Evolutionary conservation across 208 protist genomes (phyloP).

Genomic region (Trypanosoma lewisi): DNA sequence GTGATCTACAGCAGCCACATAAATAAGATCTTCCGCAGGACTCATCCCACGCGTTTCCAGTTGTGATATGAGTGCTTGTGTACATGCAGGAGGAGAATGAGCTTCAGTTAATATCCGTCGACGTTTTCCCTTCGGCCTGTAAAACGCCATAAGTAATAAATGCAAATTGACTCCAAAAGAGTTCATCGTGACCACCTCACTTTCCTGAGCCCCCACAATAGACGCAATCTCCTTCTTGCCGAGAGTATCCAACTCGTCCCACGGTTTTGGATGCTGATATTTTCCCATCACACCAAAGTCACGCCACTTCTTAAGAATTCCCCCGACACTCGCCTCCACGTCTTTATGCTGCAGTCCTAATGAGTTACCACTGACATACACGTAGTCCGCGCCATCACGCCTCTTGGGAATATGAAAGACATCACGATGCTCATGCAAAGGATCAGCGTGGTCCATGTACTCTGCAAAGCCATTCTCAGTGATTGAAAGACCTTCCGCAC

Average conservation of each 20-base stretch:
- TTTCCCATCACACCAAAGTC: slow-evolving; percentile 77
- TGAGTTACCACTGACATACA: slow-evolving; percentile 90
- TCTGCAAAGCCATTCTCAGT: slow-evolving; percentile 73
- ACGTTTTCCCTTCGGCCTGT: slow-evolving; percentile 76
- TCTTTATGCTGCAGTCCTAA: slow-evolving; percentile 88
- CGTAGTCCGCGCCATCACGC: slow-evolving; percentile 34
- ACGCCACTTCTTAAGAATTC: slow-evolving; percentile 90
- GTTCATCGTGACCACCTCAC: slow-evolving; percentile 93
- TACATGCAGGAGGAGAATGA: slow-evolving; percentile 64
- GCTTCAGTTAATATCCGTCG: slow-evolving; percentile 93
- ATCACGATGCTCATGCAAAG: slow-evolving; percentile 53
- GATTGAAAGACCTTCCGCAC: slow-evolving; percentile 45
- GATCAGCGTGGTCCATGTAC: slow-evolving; percentile 64
- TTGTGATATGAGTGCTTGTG: slow-evolving; percentile 88
- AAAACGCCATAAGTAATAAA: slow-evolving; percentile 91
- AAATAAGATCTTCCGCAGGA: slow-evolving; percentile 52
- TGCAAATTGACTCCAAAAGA: slow-evolving; percentile 93
- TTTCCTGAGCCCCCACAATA: slow-evolving; percentile 81
- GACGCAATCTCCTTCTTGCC: slow-evolving; percentile 56
- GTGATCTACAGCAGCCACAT: slow-evolving; percentile 39
- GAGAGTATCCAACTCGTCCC: slow-evolving; percentile 84
- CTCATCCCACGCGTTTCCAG: slow-evolving; percentile 78
- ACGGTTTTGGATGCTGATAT: slow-evolving; percentile 78
- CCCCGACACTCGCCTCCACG: slow-evolving; percentile 50
- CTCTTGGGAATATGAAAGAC: slow-evolving; percentile 56